These are phyloP conservation scores for Alopecurus myosuroides DNA, from an alignment of 176 grass and related monocot genomes.

Conservation along the genomic window DNA sequence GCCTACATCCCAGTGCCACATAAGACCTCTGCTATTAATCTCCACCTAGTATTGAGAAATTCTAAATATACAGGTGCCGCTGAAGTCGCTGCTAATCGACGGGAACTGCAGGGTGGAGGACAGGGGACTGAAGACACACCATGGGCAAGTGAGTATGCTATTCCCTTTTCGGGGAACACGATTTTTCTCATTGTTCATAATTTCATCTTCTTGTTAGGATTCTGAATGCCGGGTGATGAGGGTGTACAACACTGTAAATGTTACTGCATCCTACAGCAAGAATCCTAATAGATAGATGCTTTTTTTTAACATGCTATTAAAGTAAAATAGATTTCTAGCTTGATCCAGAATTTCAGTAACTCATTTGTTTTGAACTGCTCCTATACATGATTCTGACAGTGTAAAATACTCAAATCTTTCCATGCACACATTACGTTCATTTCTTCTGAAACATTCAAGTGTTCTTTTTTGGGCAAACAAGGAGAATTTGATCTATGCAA, in stretches of 20 bases:
- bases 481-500: neutral
- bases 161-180: neutral
- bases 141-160: constrained; percentile 63
- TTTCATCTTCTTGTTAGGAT: neutral
- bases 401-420: neutral
- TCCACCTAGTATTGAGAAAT: too few relatives aligned
- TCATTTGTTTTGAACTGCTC: neutral
- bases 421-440: neutral
- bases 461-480: neutral
- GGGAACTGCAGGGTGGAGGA: constrained; percentile 96
- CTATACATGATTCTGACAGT: neutral
- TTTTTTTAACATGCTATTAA: too few relatives aligned
- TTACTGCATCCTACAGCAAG: neutral
- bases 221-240: neutral
- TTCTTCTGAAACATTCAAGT: neutral
- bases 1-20: too few relatives aligned
- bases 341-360: neutral
- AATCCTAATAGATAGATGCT: neutral
- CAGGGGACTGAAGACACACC: constrained; percentile 83
- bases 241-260: neutral
- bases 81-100: constrained; percentile 69
- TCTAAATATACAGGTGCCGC: constrained; percentile 43
- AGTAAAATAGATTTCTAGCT: neutral
- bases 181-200: neutral
- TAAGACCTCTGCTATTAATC: too few relatives aligned